Evolutionary conservation across 2,329 filamentous ascomycete genomes (phyloP), one percentile per base, ranked within the genome.

Genomic region (Boeremia exigua): DNA sequence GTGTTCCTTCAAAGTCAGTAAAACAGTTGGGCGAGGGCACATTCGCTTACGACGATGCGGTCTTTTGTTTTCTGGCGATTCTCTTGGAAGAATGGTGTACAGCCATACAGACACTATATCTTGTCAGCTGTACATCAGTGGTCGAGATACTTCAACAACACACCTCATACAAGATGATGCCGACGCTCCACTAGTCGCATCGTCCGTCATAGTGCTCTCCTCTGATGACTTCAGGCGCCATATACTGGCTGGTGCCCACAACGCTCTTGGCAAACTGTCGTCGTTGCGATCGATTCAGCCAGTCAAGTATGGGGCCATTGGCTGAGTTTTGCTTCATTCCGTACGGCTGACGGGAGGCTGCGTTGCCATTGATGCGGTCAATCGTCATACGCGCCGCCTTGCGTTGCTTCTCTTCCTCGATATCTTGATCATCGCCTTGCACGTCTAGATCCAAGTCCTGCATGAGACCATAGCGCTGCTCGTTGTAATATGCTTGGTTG

Each of bases 101-200:
- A 89, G 0, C 94, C 94, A 72, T 95, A 98, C 1, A 98, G 80
- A 68, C 94, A 97, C 82, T 86, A 71, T 91, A 3, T 6, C 1
- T 1, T 6, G 2, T 40, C 7, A 36, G 34, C 17, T 8, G 4
- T 28, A 33, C 15, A 15, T 1, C 6, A 1, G 17, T 44, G 30
- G 15, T 25, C 2, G 29, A 25, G 0, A 7, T 2, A 8, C 2
- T 25, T 9, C 17, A 25, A 61, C 71, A 50, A 61, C 71, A 50
- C 66, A 84, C 84, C 75, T 98, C 94, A 69, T 91, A 98, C 53
- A 98, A 77, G 70, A 98, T 97, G 70, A 98, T 87, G 48, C 92
- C 94, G 65, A 98, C 86, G 77, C 93, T 97, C 94, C 91, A 98
- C 92, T 85, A 98, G 77, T 98, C 94, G 77, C 94, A 98, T 69